These are phyloP conservation scores for Mangifera indica DNA, from an alignment of 345 rosid species.

Conservation along the genomic window DNA sequence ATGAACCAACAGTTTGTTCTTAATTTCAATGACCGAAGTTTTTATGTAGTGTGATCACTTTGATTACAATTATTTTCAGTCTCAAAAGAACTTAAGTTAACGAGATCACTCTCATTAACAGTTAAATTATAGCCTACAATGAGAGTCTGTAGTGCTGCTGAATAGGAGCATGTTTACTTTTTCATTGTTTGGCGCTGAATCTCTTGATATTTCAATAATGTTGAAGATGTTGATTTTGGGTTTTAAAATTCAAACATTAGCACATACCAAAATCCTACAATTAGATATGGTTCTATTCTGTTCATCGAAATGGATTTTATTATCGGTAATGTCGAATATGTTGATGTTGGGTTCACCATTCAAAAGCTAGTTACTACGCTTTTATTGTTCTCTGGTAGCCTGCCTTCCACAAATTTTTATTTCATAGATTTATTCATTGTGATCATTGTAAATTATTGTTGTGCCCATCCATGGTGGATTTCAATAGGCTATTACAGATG, in stretches of 20 bases:
- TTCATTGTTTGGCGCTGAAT: not conserved
- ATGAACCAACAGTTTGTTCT: too few relatives aligned
- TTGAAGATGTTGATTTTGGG: not conserved
- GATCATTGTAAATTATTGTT: not conserved
- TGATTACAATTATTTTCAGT: not conserved
- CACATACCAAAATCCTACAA: too few relatives aligned
- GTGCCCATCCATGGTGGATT: not conserved
- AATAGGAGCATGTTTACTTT: not conserved
- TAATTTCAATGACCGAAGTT: too few relatives aligned
- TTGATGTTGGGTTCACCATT: not conserved
- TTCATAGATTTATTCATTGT: not conserved
- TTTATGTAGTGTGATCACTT: not conserved
- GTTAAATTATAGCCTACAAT: not conserved
- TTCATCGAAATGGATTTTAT: too few relatives aligned
- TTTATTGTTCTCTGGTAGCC: not conserved
- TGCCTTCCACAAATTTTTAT: too few relatives aligned
- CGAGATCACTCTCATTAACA: not conserved
- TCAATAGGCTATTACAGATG: not conserved
- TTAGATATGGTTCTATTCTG: too few relatives aligned
- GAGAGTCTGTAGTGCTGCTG: not conserved
- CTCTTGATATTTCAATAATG: not conserved
- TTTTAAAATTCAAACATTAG: not conserved
- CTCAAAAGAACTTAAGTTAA: not conserved
- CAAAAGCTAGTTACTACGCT: not conserved
- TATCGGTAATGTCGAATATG: not conserved